Percentiles rank a stretch among this genome's conserved stretches.
These are phyloP conservation scores for Symmetrospora coprosmae DNA, from an alignment of 768 basidiomycete genomes.

Conservation along the genomic window DNA sequence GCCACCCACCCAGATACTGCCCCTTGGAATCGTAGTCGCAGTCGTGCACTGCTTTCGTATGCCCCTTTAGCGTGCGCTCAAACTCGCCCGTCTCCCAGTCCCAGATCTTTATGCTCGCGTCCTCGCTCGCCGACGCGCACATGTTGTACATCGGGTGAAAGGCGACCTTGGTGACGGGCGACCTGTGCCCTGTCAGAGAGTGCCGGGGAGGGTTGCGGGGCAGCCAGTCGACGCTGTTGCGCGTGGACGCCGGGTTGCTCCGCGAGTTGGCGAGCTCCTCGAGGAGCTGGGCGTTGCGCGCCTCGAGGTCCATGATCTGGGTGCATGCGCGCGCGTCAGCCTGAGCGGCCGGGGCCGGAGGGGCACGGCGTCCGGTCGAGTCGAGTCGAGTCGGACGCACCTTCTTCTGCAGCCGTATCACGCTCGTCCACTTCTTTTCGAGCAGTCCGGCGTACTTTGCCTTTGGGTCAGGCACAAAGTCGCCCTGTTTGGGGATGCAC, in stretches of 20 bases:
- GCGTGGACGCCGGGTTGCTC: constrained; percentile 40
- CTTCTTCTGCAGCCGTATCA: constrained; percentile 91
- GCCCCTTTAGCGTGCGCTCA: constrained; percentile 78
- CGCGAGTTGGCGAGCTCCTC: constrained; percentile 54
- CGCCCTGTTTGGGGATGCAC: constrained; percentile 29
- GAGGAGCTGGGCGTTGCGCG: constrained; percentile 56
- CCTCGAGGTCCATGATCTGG: constrained; percentile 91
- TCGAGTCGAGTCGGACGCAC: constrained; percentile 39
- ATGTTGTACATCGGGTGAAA: constrained; percentile 78
- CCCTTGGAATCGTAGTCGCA: constrained; percentile 81
- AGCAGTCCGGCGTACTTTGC: constrained; percentile 71
- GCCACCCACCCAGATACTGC: constrained; percentile 61
- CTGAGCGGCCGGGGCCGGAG: too few species aligned
- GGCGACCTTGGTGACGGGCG: constrained; percentile 59
- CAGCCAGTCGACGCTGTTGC: constrained; percentile 60
- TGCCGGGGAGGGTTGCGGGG: constrained; percentile 70
- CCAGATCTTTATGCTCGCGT: constrained; percentile 83
- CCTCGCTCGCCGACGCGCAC: constrained; percentile 72
- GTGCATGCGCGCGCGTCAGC: constrained; percentile 2
- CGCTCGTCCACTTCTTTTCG: constrained; percentile 97
- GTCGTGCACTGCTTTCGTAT: constrained; percentile 76
- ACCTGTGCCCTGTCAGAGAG: constrained; percentile 61
- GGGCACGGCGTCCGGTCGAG: too few species aligned
- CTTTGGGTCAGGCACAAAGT: constrained; percentile 69
- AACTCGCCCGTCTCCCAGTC: constrained; percentile 93